A percentile compares a stretch with the other conserved stretches of the same genome.
These are phyloP conservation scores for Rhododendron mucronatum DNA, from an alignment of 148 eudicot species.

Conservation along the genomic window DNA sequence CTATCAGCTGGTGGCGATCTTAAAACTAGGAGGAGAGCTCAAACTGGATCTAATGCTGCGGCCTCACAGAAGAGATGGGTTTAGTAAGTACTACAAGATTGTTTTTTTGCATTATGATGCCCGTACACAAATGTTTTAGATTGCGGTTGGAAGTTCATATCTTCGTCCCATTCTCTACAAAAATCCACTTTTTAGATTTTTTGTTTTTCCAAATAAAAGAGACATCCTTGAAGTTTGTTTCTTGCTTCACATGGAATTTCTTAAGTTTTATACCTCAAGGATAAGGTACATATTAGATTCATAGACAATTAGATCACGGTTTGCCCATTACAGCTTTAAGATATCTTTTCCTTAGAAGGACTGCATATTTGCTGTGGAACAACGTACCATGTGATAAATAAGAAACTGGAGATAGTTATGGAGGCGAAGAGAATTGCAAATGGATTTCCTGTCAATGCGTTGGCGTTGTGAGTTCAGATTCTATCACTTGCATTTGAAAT, in stretches of 20 bases:
- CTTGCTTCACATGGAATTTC: neutral
- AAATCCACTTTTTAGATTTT: neutral
- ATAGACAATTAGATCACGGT: neutral
- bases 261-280: neutral
- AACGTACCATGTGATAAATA: neutral
- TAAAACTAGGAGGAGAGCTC: constrained; percentile 34
- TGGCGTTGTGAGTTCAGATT: neutral
- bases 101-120: neutral
- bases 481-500: neutral
- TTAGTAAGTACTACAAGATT: constrained; percentile 17
- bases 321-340: neutral
- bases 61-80: constrained; percentile 34
- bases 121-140: neutral
- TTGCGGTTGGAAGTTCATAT: neutral
- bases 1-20: constrained; percentile 22
- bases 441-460: neutral
- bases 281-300: neutral
- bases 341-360: neutral
- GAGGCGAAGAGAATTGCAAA: neutral
- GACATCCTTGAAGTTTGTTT: neutral
- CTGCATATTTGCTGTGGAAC: neutral
- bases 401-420: neutral
- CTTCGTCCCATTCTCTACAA: neutral
- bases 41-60: constrained; percentile 20
- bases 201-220: neutral